phyloP scores from a whole-genome alignment of 2,329 filamentous ascomycete species.

The Hypomyces rosellus region DNA sequence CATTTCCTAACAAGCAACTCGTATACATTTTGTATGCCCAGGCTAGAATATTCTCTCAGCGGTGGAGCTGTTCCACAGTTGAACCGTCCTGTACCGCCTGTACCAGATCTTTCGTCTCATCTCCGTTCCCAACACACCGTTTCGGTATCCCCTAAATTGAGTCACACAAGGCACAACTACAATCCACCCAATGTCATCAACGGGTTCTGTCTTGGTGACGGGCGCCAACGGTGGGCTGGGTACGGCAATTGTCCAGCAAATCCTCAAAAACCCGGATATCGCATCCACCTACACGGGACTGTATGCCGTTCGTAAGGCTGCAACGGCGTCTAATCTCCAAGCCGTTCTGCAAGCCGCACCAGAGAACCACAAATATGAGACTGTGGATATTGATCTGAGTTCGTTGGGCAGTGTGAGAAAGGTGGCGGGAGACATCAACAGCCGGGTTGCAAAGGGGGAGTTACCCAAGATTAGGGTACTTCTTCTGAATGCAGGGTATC shows the following conservation, averaged over 20 bases:
- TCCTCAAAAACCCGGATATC: conserved; percentile 23
- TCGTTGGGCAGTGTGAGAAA: conserved; percentile 23
- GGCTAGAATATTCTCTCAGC: too few relatives aligned
- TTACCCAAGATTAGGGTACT: conserved; percentile 34
- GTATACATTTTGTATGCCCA: too few relatives aligned
- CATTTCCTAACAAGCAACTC: too few relatives aligned
- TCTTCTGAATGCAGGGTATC: conserved; percentile 30
- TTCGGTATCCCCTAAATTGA: too few relatives aligned
- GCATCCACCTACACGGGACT: conserved; percentile 28
- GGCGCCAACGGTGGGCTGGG: conserved; percentile 35
- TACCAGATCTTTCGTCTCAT: too few relatives aligned
- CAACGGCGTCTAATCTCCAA: conserved; percentile 23
- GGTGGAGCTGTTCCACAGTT: too few relatives aligned
- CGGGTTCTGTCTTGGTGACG: conserved; percentile 31
- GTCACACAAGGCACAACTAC: too few relatives aligned
- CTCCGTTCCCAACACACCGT: too few relatives aligned
- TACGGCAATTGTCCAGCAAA: conserved; percentile 25
- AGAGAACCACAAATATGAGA: conserved; percentile 24
- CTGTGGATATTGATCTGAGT: conserved; percentile 27
- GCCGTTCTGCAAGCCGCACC: conserved; percentile 17
- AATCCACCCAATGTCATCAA: conserved; percentile 7
- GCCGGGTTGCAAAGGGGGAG: conserved; percentile 22
- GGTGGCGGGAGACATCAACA: conserved; percentile 23
- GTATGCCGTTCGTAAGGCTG: conserved; percentile 30
- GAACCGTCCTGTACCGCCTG: too few relatives aligned